These are phyloP conservation scores for Fusarium tupiense DNA, from an alignment of 2,329 filamentous ascomycete species.

Conservation along the genomic window DNA sequence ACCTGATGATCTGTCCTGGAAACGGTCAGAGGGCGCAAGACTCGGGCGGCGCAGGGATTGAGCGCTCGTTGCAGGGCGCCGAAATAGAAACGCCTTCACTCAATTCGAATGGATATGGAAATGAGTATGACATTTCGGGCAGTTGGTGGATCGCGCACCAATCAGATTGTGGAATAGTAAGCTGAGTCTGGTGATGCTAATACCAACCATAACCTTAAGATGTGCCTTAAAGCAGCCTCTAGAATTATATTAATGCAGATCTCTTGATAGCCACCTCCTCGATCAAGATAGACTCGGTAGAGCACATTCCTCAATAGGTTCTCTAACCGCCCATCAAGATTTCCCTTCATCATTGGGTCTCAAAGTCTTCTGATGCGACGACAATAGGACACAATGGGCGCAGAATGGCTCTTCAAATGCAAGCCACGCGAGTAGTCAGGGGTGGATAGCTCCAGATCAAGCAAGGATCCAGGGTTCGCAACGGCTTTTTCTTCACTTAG, in stretches of 20 bases:
- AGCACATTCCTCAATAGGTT: not conserved
- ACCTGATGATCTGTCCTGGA: constrained; percentile 33
- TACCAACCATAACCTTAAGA: not conserved
- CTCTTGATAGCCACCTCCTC: not conserved
- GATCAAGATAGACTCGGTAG: not conserved
- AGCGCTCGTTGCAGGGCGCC: constrained; percentile 35
- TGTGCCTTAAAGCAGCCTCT: not conserved
- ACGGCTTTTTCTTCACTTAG: constrained; percentile 10
- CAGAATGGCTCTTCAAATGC: not conserved
- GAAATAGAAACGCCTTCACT: constrained; percentile 2
- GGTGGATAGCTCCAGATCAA: constrained; percentile 18
- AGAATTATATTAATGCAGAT: constrained; percentile 6
- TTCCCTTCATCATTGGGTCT: not conserved
- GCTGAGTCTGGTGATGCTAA: not conserved
- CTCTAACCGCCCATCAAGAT: not conserved
- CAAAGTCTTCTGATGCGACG: not conserved
- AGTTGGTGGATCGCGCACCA: not conserved
- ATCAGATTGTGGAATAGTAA: constrained; percentile 5
- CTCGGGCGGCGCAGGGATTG: constrained; percentile 38
- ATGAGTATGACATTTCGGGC: constrained; percentile 8
- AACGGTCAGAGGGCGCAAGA: constrained; percentile 39
- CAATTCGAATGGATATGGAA: constrained; percentile 2
- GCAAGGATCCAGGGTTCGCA: constrained; percentile 22
- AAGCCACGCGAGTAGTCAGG: constrained; percentile 30
- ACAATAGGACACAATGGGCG: not conserved